Evolutionary conservation across 1,284 basidiomycete genomes (phyloP).

Genomic region (Ceratobasidium sp.): DNA sequence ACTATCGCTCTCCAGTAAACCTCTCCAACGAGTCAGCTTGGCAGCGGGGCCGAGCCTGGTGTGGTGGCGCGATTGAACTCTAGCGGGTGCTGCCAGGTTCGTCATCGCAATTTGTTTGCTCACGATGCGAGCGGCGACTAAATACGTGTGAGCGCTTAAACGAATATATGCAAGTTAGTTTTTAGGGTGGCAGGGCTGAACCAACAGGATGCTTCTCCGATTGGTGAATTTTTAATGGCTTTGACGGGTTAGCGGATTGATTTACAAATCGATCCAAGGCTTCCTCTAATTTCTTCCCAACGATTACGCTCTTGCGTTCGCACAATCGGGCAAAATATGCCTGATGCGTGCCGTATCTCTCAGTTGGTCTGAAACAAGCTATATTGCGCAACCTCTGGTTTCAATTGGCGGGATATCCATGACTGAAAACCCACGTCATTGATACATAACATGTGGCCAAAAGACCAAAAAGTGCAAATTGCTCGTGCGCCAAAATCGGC

Average conservation of each 20-base stretch:
- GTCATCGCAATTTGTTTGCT: background rate
- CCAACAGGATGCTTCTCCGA: background rate
- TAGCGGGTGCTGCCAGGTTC: background rate
- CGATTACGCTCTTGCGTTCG: slow-evolving; percentile 7
- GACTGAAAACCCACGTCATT: slow-evolving; percentile 1
- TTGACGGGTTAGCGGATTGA: background rate
- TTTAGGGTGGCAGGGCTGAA: background rate
- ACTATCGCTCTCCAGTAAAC: background rate
- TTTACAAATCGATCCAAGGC: background rate
- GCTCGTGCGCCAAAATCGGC: background rate
- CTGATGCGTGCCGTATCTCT: background rate
- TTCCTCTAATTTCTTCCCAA: background rate
- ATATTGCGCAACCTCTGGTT: background rate
- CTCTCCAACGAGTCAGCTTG: background rate
- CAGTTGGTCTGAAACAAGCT: background rate
- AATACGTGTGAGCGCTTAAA: background rate
- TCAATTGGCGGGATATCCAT: background rate
- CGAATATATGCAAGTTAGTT: background rate
- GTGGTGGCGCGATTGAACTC: slow-evolving; percentile 7
- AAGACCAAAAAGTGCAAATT: background rate
- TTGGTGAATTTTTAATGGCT: background rate
- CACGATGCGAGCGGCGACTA: background rate
- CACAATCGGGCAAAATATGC: background rate
- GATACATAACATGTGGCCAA: background rate
- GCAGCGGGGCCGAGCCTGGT: background rate